Evolutionary conservation across 495 filamentous ascomycete species (phyloP), one percentile per base, ranked within the genome.

Genomic region (Penicillium simplicissimum): DNA sequence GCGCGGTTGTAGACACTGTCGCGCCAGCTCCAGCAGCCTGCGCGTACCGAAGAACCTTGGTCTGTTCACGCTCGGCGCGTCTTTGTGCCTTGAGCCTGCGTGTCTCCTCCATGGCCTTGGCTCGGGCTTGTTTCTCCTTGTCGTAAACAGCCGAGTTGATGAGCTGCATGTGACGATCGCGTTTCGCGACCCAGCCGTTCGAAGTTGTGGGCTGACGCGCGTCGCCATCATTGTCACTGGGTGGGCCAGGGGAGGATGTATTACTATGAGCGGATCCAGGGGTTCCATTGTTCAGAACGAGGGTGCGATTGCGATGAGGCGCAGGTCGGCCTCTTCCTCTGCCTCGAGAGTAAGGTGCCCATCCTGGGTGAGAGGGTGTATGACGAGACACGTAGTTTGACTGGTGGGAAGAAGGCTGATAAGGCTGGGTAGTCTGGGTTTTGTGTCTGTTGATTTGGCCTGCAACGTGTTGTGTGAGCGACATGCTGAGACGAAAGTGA

Each of bases 371-470:
- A 51, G 77, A 68, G 45, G 74, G 69, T 56, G 56, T 42, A 66
- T 77, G 77, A 64, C 78, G 76, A 63, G 77, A 71, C 49, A 70
- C 75, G 53, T 76, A 68, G 55, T 69, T 63, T 4, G 67, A 63
- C 40, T 69, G 69, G 10, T 65, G 55, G 21, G 60, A 60, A 8
- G 73, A 71, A 34, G 71, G 55, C 58, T 73, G 47, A 23, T 70
- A 60, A n/a, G 66, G 37, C 8, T 76, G 65, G 35, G 74, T 61
- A 19, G 80, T 76, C 63, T 90, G 85, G 52, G 84, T 88, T 67
- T 90, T 93, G 76, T 91, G 88, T 51, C 88, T 88, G 74, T 93
- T 92, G 74, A 96, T 96, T 72, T 88, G 88, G 66, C 90, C 90
- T 92, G 62, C 13, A 43, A 33, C 56, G 49, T 33, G n/a, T 15